Evolutionary conservation across 2,329 filamentous ascomycete species (phyloP), one percentile per base, ranked within the genome.

Genomic region (Penicillium sp.): DNA sequence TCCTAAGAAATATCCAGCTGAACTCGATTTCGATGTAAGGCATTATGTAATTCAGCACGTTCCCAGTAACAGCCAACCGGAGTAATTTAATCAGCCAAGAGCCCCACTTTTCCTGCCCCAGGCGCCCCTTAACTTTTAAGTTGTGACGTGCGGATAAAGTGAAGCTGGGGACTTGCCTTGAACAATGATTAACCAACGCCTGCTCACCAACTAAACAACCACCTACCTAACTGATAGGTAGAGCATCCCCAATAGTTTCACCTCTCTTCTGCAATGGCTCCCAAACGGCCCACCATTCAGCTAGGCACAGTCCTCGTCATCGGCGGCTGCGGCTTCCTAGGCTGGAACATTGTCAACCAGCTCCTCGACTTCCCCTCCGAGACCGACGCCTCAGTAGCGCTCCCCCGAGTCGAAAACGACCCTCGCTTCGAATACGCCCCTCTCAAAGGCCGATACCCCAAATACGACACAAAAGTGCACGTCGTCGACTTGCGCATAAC

Each of bases 291-390:
- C 57, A 67, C 68, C 14, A 66, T 76, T 50, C 68, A 74, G 58
- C 78, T 91, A 52, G 88, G 88, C 68, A 84, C 81, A 62, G 87
- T 91, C 66, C 80, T 92, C 64, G 86, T 94, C 63, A 85, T 93
- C 64, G 90, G 90, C 66, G 90, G 90, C 69, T 92, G 90, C 70
- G 90, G 90, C 63, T 93, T 94, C 75, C 81, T 94, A 16, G 90
- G 90, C 70, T 87, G 89, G 75, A 88, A 93, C 75, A 87, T 93
- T 64, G 87, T 93, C 68, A 83, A 86, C 72, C 81, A 89, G 67
- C 81, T 90, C 57, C 79, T 89, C 65, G 81, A 83, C 66, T 81
- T 83, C 71, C 84, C 76, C 47, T 77, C 76, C 12, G 76, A 79
- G 57, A 68, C 66, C 49, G 72, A 74, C 55, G 64, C 66, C 62